phyloP scores from a whole-genome alignment of 169 alveolate genomes.

The Pseudocohnilembus persalinus region DNA sequence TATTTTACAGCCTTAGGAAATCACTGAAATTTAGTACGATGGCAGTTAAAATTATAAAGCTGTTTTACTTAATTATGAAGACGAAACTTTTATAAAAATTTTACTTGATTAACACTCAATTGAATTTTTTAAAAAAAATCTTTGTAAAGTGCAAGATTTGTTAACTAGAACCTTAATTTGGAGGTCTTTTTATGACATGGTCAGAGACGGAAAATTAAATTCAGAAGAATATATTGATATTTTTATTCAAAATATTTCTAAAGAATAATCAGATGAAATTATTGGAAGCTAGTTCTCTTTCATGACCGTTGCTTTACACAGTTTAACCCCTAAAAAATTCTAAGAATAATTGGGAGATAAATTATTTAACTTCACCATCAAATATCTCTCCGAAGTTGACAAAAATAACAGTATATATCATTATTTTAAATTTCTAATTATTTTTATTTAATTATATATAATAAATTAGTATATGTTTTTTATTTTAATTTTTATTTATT shows the following conservation, averaged over 20 bases:
- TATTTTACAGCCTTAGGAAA: slow-evolving; percentile 48
- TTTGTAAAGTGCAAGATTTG: slow-evolving; percentile 51
- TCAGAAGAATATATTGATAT: slow-evolving; percentile 59
- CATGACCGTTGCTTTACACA: slow-evolving; percentile 12
- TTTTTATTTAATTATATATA: too few species aligned
- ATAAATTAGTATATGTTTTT: too few species aligned
- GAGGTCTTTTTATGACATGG: slow-evolving; percentile 67
- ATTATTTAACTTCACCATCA: slow-evolving; percentile 25
- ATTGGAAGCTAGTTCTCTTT: slow-evolving; percentile 13
- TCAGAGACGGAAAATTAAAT: slow-evolving; percentile 72
- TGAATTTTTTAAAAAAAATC: slow-evolving; percentile 52
- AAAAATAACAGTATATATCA: too few species aligned
- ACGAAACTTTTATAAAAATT: slow-evolving; percentile 72
- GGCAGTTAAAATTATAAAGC: slow-evolving; percentile 56
- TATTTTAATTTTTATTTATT: too few species aligned
- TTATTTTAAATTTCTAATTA: too few species aligned
- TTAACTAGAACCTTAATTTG: slow-evolving; percentile 61
- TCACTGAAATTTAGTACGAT: slow-evolving; percentile 54
- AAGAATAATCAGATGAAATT: slow-evolving; percentile 46
- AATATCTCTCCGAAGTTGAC: slow-evolving; percentile 7
- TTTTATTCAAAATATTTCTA: slow-evolving; percentile 43
- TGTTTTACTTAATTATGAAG: slow-evolving; percentile 61
- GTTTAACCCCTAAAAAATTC: slow-evolving; percentile 40
- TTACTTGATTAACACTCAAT: slow-evolving; percentile 59
- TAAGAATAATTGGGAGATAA: slow-evolving; percentile 15